A percentile compares a stretch with the other conserved stretches of the same genome.
Conservation (phyloP, 495 filamentous ascomycete species). For the Talaromyces proteolyticus region DNA sequence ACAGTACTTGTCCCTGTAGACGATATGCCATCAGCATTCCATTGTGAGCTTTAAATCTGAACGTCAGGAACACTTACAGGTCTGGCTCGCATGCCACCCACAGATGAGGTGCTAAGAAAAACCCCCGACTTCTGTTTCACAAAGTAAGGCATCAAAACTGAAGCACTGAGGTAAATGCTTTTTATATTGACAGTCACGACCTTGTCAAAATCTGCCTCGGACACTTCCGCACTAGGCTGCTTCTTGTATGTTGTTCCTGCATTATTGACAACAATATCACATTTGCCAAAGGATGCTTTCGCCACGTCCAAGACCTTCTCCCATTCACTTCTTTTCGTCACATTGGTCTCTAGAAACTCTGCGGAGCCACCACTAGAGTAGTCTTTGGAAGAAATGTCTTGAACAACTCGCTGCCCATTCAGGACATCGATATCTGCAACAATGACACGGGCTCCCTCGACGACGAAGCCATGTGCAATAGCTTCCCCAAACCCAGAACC, state of each 20-base stretch:
- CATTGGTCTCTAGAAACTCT: slow-evolving; percentile 14
- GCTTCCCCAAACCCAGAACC: slow-evolving; percentile 45
- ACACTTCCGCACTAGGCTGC: slow-evolving; percentile 45
- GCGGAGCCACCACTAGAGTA: not conserved
- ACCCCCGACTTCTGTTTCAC: slow-evolving; percentile 36
- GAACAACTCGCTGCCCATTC: not conserved
- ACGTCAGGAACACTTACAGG: too few relatives aligned
- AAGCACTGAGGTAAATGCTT: slow-evolving; percentile 44
- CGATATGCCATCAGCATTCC: too few relatives aligned
- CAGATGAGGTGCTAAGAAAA: slow-evolving; percentile 55
- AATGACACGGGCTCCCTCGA: slow-evolving; percentile 42
- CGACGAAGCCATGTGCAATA: slow-evolving; percentile 38
- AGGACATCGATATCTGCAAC: slow-evolving; percentile 40
- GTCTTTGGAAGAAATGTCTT: slow-evolving; percentile 2
- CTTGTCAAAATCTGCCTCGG: slow-evolving; percentile 50
- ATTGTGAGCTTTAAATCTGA: too few relatives aligned
- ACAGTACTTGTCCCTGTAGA: slow-evolving; percentile 58
- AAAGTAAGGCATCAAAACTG: slow-evolving; percentile 43
- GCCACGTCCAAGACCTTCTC: slow-evolving; percentile 7
- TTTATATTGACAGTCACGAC: slow-evolving; percentile 50
- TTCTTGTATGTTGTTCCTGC: slow-evolving; percentile 21
- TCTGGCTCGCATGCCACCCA: slow-evolving; percentile 47
- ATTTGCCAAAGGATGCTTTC: slow-evolving; percentile 11
- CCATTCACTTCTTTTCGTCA: slow-evolving; percentile 12
- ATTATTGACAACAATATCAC: slow-evolving; percentile 26